Evolutionary conservation across 2,329 filamentous ascomycete genomes (phyloP).

Genomic region (Ceratocystis alfenasii): DNA sequence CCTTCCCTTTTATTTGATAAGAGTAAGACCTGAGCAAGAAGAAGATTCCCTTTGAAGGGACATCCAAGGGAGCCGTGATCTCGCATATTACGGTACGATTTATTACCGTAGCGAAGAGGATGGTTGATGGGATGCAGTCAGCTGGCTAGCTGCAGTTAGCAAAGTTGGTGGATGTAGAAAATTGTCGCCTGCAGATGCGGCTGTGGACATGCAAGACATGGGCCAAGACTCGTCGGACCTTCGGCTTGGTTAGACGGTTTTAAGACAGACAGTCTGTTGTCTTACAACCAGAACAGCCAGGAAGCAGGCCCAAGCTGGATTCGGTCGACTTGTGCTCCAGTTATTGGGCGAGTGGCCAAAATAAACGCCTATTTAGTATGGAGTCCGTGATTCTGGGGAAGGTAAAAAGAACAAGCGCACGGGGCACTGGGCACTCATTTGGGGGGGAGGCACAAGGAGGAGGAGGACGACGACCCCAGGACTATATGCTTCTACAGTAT

Average conservation of each 20-base stretch:
- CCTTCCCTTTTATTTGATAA: not conserved
- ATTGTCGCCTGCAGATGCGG: not conserved
- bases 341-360: not conserved
- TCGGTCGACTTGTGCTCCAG: not conserved
- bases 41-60: not conserved
- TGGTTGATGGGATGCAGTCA: not conserved
- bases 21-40: not conserved
- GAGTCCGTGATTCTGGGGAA: constrained; percentile 4
- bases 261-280: not conserved
- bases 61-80: not conserved
- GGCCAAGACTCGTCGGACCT: not conserved
- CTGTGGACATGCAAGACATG: not conserved
- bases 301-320: not conserved
- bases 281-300: not conserved
- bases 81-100: not conserved
- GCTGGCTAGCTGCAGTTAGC: not conserved
- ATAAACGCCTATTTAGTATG: constrained; percentile 1
- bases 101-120: not conserved
- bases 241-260: not conserved
- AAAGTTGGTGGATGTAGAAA: not conserved
- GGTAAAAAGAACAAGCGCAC: not conserved
- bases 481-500: too few relatives aligned
- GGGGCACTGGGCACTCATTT: not conserved
- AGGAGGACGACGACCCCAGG: too few relatives aligned
- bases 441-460: too few relatives aligned